Conservation (phyloP, 108 stramenopile species). For the Mediolabrus comicus region DNA sequence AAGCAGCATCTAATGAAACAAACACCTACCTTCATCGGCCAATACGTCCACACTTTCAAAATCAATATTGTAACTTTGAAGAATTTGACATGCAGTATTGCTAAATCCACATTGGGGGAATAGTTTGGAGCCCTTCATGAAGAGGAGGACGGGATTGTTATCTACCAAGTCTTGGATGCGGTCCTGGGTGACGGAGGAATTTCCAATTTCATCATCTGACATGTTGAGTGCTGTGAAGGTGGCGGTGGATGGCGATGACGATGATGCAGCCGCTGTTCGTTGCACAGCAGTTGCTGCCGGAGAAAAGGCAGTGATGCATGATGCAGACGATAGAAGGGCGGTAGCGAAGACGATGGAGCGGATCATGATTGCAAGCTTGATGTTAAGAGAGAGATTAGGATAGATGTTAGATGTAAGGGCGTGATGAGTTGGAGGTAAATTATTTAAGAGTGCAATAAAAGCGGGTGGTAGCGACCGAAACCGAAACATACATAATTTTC, state of each 20-base stretch:
- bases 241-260: background rate
- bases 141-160: slow-evolving; percentile 82
- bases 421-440: too few relatives aligned
- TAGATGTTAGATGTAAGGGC: background rate
- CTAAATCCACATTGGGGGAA: slow-evolving; percentile 97
- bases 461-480: too few relatives aligned
- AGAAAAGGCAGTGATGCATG: background rate
- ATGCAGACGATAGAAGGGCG: background rate
- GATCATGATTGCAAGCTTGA: background rate
- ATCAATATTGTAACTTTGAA: slow-evolving; percentile 75
- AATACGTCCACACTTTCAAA: slow-evolving; percentile 82
- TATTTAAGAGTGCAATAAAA: too few relatives aligned
- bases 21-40: too few relatives aligned
- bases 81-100: slow-evolving; percentile 93
- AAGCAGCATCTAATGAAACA: too few relatives aligned
- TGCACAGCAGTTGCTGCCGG: background rate
- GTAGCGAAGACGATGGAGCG: background rate
- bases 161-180: slow-evolving; percentile 80
- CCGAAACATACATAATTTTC: too few relatives aligned
- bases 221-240: slow-evolving; percentile 12
- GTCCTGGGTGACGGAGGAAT: slow-evolving; percentile 39
- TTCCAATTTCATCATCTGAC: slow-evolving; percentile 3
- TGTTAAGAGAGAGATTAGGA: background rate
- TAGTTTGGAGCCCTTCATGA: slow-evolving; percentile 96
- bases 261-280: too few relatives aligned